A percentile compares a stretch with the other conserved stretches of the same genome.
Conservation (phyloP, 2,329 filamentous ascomycete genomes). For the Cladosporium colombiae region DNA sequence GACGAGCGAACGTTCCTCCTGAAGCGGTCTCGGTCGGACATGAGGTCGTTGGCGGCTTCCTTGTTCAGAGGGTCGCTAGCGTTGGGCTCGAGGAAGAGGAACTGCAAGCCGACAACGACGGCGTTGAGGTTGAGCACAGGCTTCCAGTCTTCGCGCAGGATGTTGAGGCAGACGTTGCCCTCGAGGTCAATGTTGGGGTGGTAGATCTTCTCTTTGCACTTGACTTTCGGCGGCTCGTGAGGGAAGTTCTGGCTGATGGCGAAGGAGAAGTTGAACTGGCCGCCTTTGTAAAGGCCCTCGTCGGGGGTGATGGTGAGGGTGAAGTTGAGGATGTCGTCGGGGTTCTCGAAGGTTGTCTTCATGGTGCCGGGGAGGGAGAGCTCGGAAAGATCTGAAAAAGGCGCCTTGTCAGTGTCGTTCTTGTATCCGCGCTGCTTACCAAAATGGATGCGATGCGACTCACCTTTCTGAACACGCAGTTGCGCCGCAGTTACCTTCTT, state of each 20-base stretch:
- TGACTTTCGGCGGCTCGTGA: slow-evolving; percentile 96
- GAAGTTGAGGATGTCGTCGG: slow-evolving; percentile 85
- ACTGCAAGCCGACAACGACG: slow-evolving; percentile 91
- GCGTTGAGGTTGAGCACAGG: slow-evolving; percentile 95
- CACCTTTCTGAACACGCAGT: slow-evolving; percentile 93
- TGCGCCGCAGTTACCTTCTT: slow-evolving; percentile 98
- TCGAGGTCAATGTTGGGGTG: slow-evolving; percentile 98
- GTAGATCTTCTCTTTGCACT: slow-evolving; percentile 97
- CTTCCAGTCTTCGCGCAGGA: slow-evolving; percentile 97
- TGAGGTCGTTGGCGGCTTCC: slow-evolving; percentile 90
- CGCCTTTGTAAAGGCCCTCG: slow-evolving; percentile 86
- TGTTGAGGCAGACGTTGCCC: slow-evolving; percentile 97
- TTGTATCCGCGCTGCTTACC: slow-evolving; percentile 1
- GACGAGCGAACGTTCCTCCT: slow-evolving; percentile 79
- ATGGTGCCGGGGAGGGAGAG: slow-evolving; percentile 77
- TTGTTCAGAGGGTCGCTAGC: slow-evolving; percentile 98
- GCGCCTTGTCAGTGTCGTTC: background rate
- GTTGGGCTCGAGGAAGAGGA: slow-evolving; percentile 96
- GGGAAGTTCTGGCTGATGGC: slow-evolving; percentile 93
- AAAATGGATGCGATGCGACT: slow-evolving; percentile 9
- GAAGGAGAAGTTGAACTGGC: slow-evolving; percentile 86
- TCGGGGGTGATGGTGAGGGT: slow-evolving; percentile 79
- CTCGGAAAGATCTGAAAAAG: slow-evolving; percentile 70
- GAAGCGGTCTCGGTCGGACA: slow-evolving; percentile 82
- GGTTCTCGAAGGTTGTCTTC: slow-evolving; percentile 77